A percentile compares a stretch with the other conserved stretches of the same genome.
Conservation (phyloP, 805 yeast species). For the Saturnispora bothae region DNA sequence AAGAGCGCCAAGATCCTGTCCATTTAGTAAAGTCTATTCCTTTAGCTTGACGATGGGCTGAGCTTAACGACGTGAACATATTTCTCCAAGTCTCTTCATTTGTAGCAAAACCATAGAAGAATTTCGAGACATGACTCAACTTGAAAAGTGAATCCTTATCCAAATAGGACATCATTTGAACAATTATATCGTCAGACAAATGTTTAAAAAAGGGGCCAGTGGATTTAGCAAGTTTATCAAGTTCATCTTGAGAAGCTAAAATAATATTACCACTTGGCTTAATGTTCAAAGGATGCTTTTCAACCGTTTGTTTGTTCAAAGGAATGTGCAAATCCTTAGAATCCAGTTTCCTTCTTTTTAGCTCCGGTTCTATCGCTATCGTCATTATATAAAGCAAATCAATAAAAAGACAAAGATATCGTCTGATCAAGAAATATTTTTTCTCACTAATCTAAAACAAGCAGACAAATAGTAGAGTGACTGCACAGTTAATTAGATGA, state of each 20-base stretch:
- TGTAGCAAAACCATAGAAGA: slow-evolving; percentile 59
- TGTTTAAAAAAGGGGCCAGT: slow-evolving; percentile 41
- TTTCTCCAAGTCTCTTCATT: slow-evolving; percentile 79
- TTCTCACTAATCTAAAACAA: no score
- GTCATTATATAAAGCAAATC: slow-evolving; percentile 1
- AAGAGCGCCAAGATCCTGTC: slow-evolving; percentile 76
- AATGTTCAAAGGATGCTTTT: slow-evolving; percentile 61
- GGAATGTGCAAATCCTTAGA: not conserved
- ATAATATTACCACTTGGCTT: slow-evolving; percentile 61
- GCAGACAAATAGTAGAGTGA: no score
- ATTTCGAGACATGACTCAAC: slow-evolving; percentile 51
- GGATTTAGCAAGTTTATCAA: slow-evolving; percentile 22
- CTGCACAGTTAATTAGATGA: no score
- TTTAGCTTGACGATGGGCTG: not conserved
- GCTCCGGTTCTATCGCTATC: not conserved
- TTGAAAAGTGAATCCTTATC: slow-evolving; percentile 37
- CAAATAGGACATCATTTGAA: slow-evolving; percentile 41
- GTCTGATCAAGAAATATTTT: not conserved
- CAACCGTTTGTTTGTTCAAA: slow-evolving; percentile 13
- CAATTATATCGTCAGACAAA: slow-evolving; percentile 55
- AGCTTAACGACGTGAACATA: slow-evolving; percentile 30
- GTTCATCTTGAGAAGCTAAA: slow-evolving; percentile 15
- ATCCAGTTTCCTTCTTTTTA: slow-evolving; percentile 3
- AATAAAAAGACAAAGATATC: not conserved
- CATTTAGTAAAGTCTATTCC: slow-evolving; percentile 30